These are phyloP conservation scores for Fusarium haematococcum DNA, from an alignment of 2,329 filamentous ascomycete genomes.

Conservation along the genomic window DNA sequence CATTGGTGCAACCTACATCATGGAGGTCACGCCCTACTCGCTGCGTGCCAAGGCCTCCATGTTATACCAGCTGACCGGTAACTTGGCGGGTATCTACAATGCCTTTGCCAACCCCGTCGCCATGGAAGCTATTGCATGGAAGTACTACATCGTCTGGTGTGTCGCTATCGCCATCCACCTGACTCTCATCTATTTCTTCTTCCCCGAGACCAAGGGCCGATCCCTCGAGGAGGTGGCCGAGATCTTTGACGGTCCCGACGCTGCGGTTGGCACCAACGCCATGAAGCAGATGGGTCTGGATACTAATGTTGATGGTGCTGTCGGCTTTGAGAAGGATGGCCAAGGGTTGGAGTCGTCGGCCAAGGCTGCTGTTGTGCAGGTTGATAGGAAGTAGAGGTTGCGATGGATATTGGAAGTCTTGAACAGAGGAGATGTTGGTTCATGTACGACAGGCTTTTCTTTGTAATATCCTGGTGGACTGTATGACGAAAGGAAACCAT, in stretches of 20 bases:
- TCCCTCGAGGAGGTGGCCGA: constrained; percentile 41
- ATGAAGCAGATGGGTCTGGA: constrained; percentile 34
- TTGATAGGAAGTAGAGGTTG: background rate
- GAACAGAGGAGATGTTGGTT: background rate
- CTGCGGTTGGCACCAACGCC: constrained; percentile 28
- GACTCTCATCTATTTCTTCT: constrained; percentile 45
- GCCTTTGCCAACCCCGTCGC: constrained; percentile 59
- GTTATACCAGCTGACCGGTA: constrained; percentile 45
- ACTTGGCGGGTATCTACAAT: constrained; percentile 50
- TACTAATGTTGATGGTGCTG: constrained; percentile 5
- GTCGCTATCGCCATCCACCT: constrained; percentile 42
- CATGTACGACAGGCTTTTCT: background rate
- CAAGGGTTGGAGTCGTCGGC: background rate
- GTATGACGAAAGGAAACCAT: background rate
- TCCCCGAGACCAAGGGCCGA: constrained; percentile 40
- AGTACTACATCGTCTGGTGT: constrained; percentile 59
- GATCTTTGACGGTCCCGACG: constrained; percentile 40
- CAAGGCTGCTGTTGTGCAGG: constrained; percentile 1
- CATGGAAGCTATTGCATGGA: constrained; percentile 55
- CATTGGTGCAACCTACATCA: constrained; percentile 57
- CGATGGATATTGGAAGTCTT: background rate
- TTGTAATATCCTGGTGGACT: background rate
- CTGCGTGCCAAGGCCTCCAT: constrained; percentile 47
- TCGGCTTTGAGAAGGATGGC: background rate
- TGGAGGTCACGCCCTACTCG: constrained; percentile 55